Conservation (phyloP, 257 asterid species). For the Nicotiana tomentosiformis region DNA sequence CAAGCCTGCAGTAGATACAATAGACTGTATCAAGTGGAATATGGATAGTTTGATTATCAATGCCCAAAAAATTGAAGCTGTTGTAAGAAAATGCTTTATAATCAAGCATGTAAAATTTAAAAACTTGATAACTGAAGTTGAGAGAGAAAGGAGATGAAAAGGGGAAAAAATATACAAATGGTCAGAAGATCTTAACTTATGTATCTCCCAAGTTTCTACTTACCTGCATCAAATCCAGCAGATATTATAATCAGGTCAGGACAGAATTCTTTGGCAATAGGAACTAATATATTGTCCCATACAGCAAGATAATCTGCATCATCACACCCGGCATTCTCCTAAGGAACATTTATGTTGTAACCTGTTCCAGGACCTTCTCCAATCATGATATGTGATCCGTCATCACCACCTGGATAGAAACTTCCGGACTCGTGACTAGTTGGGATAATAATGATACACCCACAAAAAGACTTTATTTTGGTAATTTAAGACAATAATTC, state of each 20-base stretch:
- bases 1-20: too few relatives aligned
- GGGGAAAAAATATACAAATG: background rate
- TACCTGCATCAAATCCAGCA: constrained; percentile 99
- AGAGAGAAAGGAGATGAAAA: background rate
- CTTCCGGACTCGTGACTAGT: constrained; percentile 65
- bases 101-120: too few relatives aligned
- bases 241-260: constrained; percentile 79
- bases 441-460: too few relatives aligned
- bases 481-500: too few relatives aligned
- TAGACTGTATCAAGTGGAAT: too few relatives aligned
- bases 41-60: too few relatives aligned
- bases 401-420: constrained; percentile 74
- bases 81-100: too few relatives aligned
- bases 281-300: constrained; percentile 85
- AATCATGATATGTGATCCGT: constrained; percentile 67
- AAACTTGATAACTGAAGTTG: too few relatives aligned
- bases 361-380: constrained; percentile 87
- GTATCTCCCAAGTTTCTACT: constrained; percentile 13
- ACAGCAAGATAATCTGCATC: constrained; percentile 96
- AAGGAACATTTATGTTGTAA: constrained; percentile 87
- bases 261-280: constrained; percentile 78
- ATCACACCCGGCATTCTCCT: constrained; percentile 75
- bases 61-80: too few relatives aligned
- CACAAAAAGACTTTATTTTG: too few relatives aligned
- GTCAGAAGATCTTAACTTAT: background rate